Evolutionary conservation across 2,329 filamentous ascomycete genomes (phyloP).

Genomic region (Mycosphaerelloides madeirae): DNA sequence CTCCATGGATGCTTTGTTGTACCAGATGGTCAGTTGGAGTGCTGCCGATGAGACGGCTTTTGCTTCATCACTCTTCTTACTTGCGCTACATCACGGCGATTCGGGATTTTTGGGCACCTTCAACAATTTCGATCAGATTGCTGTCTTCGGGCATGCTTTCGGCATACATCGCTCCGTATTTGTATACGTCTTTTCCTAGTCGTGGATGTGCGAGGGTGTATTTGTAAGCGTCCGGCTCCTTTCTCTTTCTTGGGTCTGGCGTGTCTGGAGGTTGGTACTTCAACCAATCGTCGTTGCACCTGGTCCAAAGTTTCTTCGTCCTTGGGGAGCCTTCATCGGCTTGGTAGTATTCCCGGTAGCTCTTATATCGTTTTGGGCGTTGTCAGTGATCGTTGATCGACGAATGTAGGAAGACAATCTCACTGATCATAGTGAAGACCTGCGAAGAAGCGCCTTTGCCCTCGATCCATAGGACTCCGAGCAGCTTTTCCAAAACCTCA

Average conservation of each 20-base stretch:
- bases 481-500: conserved; percentile 1
- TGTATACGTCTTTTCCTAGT: too few species aligned
- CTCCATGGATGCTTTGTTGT: too few species aligned
- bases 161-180: background rate
- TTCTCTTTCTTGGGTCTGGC: conserved; percentile 1
- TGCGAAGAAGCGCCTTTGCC: background rate
- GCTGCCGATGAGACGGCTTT: too few species aligned
- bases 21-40: too few species aligned
- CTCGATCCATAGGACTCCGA: conserved; percentile 3
- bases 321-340: background rate
- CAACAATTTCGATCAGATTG: background rate
- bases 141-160: background rate
- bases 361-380: background rate
- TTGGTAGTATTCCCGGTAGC: background rate
- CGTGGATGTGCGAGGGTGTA: conserved; percentile 4
- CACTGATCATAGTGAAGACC: background rate
- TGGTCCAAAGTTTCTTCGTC: background rate
- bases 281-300: conserved; percentile 4
- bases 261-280: background rate
- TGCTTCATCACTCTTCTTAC: too few species aligned
- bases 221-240: conserved; percentile 1
- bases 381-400: background rate
- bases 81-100: too few species aligned
- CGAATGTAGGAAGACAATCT: too few species aligned
- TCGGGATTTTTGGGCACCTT: background rate